These are phyloP conservation scores for Populus euphratica DNA, from an alignment of 345 rosid genomes.

Conservation along the genomic window DNA sequence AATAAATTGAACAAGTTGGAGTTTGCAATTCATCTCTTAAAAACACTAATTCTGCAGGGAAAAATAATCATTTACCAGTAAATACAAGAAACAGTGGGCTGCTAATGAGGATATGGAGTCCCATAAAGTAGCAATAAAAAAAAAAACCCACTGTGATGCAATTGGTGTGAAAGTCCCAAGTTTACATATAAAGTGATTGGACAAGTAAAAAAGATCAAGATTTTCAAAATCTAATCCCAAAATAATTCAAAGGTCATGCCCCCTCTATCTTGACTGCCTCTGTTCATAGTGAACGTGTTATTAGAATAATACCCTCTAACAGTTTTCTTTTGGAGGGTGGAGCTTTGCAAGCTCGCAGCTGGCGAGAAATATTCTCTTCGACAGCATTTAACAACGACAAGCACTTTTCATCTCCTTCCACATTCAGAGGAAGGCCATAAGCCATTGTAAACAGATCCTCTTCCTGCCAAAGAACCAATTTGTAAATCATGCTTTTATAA, in stretches of 20 bases:
- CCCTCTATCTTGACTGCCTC: not conserved
- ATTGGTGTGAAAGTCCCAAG: not conserved
- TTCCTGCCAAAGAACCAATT: constrained; percentile 49
- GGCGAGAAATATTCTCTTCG: constrained; percentile 85
- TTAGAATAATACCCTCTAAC: constrained; percentile 52
- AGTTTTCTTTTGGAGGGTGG: constrained; percentile 51
- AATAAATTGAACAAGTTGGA: not conserved
- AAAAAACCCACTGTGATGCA: not conserved
- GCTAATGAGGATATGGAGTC: not conserved
- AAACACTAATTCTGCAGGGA: not conserved
- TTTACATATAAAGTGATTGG: not conserved
- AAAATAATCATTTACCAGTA: not conserved
- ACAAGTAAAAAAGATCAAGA: not conserved
- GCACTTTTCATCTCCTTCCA: constrained; percentile 80
- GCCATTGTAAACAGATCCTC: constrained; percentile 90
- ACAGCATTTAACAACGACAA: constrained; percentile 77
- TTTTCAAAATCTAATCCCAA: not conserved
- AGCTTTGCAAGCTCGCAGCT: constrained; percentile 83
- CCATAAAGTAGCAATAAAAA: not conserved
- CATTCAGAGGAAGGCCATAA: constrained; percentile 80
- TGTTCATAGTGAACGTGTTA: not conserved
- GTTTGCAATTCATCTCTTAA: not conserved
- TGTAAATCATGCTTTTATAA: not conserved
- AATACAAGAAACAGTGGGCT: not conserved
- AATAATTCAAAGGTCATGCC: not conserved